Base-by-base conservation (phyloP, 129 eudicot species). In the Arctium minus region DNA sequence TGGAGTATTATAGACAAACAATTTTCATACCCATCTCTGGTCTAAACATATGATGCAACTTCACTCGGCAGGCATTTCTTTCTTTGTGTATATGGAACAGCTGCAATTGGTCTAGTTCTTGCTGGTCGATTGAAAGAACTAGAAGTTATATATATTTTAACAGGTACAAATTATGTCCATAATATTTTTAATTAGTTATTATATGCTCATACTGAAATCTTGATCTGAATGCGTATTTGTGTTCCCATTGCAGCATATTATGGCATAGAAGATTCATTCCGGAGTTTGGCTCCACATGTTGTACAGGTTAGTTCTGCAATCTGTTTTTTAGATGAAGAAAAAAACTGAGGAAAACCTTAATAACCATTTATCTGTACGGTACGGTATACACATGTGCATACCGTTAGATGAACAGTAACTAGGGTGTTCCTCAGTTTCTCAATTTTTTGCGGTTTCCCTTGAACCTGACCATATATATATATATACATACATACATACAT, bases 231-330 rank as follows among this genome's bases (percentile, higher is more conserved):
- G 1, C 22, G 8, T 64, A 48, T 75, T 75, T 80, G 27, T 79
- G 74, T 30, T 84, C n/a, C 36, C 60, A 37, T 75, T 83, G 85
- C 99, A 95, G 99, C 76, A 73, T 93, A 89, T 84, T 95, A 95
- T 89, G 99, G 97, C 46, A 87, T 95, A 72, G 97, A 95, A 80
- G 86, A 93, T 87, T 85, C 97, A 50, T 90, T 86, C 75, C 69
- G 86, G 53, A 86, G 91, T 80, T 83, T 95, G 89, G 93, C 97
- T 86, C 99, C 99, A 79, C 91, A 88, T 87, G 93, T 95, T 84
- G 88, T 84, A 79, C 97, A 92, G 91, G 99, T 93, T 81, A 86
- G 77, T 79, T 36, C 22, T 62, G 70, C 10, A n/a, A 64, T 62
- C 70, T 65, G 70, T 17, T 56, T 8, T 67, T 67, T 67, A 67